Evolutionary conservation across 2,329 filamentous ascomycete species (phyloP).

Genomic region (Plectosphaerella sp.): DNA sequence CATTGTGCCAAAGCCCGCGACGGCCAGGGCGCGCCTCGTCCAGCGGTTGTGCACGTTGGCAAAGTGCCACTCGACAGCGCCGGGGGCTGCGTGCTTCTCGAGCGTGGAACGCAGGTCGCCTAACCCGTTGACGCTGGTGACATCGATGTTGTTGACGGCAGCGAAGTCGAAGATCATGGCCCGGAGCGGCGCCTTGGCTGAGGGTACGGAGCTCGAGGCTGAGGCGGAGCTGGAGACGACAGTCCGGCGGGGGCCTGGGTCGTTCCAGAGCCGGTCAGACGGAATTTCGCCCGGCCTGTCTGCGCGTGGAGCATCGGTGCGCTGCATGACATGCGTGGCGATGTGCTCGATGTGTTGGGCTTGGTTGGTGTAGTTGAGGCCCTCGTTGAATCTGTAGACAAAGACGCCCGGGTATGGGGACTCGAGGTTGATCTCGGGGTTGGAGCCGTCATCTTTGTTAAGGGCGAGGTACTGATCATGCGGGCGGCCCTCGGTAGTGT

Average conservation of each 20-base stretch:
- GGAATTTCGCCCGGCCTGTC: not conserved
- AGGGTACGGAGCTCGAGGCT: not conserved
- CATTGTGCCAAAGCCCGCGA: constrained; percentile 45
- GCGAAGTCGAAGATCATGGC: constrained; percentile 47
- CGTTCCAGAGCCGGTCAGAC: constrained; percentile 49
- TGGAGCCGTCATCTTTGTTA: constrained; percentile 45
- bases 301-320: constrained; percentile 29
- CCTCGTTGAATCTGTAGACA: constrained; percentile 50
- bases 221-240: not conserved
- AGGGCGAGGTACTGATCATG: constrained; percentile 39
- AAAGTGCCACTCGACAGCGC: constrained; percentile 47
- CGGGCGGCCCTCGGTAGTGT: not conserved
- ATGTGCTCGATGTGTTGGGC: constrained; percentile 46
- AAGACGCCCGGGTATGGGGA: constrained; percentile 49
- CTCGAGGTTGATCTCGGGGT: constrained; percentile 39
- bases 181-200: constrained; percentile 12
- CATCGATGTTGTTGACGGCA: constrained; percentile 51
- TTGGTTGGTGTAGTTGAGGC: constrained; percentile 54
- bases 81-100: constrained; percentile 44
- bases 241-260: constrained; percentile 34
- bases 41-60: constrained; percentile 50
- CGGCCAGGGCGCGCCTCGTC: constrained; percentile 51
- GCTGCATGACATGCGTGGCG: constrained; percentile 34
- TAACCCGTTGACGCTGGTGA: constrained; percentile 52
- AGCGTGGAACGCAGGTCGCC: constrained; percentile 51